Base-by-base conservation (phyloP, 169 alveolate species). In the Plasmodium knowlesi region DNA sequence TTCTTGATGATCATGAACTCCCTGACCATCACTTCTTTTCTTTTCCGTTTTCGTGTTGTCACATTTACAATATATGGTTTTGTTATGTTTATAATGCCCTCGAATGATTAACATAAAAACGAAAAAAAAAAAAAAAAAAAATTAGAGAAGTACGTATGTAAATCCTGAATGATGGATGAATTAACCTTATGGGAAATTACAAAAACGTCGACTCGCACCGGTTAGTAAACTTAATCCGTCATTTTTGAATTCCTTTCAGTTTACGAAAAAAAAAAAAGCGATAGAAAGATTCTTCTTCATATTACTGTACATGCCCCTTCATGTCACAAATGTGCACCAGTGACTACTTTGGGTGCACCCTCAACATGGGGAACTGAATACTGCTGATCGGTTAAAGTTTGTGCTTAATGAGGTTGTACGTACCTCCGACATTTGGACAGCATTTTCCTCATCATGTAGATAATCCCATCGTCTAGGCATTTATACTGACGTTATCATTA, bases 1-100 rank as follows among this genome's bases (percentile, higher is more conserved):
- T n/a, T n/a, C n/a, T n/a, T n/a, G n/a, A n/a, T n/a, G n/a, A 32
- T 46, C 6, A 4, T 37, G 41, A 12, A 5, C 1, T 3, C 14
- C 80, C 30, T 70, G 16, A 14, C 30, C 37, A 32, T 3, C 39
- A n/a, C n/a, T n/a, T n/a, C n/a, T n/a, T n/a, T n/a, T n/a, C 14
- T 46, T 46, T 53, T 85, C 22, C 67, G 93, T 85, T 85, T 85
- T 73, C n/a, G 70, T 73, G 16, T 85, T 85, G 50, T 85, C 93
- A 50, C 93, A 85, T 50, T 85, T 43, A 39, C 93, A 85, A 50
- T 85, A 85, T 9, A 85, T 85, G 30, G 80, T 85, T 73, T 85
- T 85, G 78, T 72, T 32, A 9, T 50, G n/a, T 41, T 85, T 85
- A 85, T 85, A 43, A 25, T 30, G 12, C 46, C 67, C 22, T 72